Percentiles rank a stretch among this genome's conserved stretches.
Conservation (phyloP, 2,329 filamentous ascomycete genomes). For the Exophiala dermatitidis region DNA sequence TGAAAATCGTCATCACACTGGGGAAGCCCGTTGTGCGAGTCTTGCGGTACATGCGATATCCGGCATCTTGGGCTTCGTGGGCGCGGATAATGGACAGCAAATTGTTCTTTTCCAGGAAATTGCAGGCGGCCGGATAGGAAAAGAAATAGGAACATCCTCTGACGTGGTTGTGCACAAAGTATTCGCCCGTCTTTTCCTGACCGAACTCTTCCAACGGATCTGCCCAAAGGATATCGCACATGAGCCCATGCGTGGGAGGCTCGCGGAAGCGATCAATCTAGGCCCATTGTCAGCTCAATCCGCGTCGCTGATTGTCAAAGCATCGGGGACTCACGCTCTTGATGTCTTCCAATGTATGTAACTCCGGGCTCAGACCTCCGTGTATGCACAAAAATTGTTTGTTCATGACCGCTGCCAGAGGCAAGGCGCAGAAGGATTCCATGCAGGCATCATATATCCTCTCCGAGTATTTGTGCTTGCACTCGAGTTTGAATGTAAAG, state of each 20-base stretch:
- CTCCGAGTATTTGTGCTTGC: conserved; percentile 99
- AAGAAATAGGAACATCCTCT: conserved; percentile 99
- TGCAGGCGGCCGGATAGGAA: conserved; percentile 92
- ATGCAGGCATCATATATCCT: conserved; percentile 94
- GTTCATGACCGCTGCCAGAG: conserved; percentile 96
- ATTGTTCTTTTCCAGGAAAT: conserved; percentile 98
- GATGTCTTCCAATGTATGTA: conserved; percentile 91
- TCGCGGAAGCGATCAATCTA: conserved; percentile 97
- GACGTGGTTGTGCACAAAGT: conserved; percentile 96
- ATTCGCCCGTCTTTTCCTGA: conserved; percentile 96
- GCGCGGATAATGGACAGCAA: conserved; percentile 93
- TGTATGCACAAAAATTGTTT: conserved; percentile 99
- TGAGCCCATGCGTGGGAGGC: conserved; percentile 91
- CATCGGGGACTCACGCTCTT: conserved; percentile 60
- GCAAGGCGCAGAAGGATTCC: conserved; percentile 92
- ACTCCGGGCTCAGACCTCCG: conserved; percentile 87
- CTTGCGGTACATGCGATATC: conserved; percentile 98
- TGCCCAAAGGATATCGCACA: conserved; percentile 99
- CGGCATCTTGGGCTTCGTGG: conserved; percentile 96
- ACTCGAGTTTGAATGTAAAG: conserved; percentile 99
- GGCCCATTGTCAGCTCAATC: conserved; percentile 22
- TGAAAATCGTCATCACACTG: conserved; percentile 99
- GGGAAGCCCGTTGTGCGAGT: conserved; percentile 96
- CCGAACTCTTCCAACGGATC: conserved; percentile 97
- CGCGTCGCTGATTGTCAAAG: too few species aligned